Base-by-base conservation (phyloP, 176 grass and related monocot genomes). In the Paspalum notatum region DNA sequence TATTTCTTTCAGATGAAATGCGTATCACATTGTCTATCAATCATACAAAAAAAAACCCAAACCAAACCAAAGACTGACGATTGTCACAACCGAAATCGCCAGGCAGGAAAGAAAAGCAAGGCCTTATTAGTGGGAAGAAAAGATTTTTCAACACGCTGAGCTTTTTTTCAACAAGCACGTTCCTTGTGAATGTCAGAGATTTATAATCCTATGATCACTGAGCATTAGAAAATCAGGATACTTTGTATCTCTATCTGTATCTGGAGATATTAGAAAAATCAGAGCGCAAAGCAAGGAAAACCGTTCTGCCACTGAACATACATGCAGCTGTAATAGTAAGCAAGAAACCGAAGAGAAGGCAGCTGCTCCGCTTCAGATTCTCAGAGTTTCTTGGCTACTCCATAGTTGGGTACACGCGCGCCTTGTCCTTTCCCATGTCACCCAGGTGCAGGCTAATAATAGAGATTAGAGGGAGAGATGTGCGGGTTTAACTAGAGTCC, bases 381-480 rank as follows among this genome's bases (percentile, higher is more conserved):
- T 12, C 12, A 27, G 24, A 47, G 12, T 26, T 11, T 10, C 22
- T 8, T 12, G 4, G 17, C 58, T 59, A 39, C 42, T n/a, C n/a
- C n/a, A 14, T 32, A 32, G 32, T 32, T 32, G 32, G 32, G 32
- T 32, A 32, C 32, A 32, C 16, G 8, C 59, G 62, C 16, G 44
- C 27, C 21, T 37, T 78, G 66, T 83, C 80, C 12, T 64, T 55
- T 49, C 58, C 9, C 49, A n/a, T 49, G 70, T 57, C 66, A 75
- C 63, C 62, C 16, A 76, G 22, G 76, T 39, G 22, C 14, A 22
- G 38, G 40, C 37, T 50, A 16, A 49, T 62, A 27, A 27, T 60
- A 12, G 21, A 25, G 58, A 14, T 24, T 1, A 0, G 21, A 5
- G 45, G 26, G 42, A 49, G 62, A 9, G 8, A 8, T 27, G 11